Conservation (phyloP, 1,284 basidiomycete species). For the Austropuccinia psidii region DNA sequence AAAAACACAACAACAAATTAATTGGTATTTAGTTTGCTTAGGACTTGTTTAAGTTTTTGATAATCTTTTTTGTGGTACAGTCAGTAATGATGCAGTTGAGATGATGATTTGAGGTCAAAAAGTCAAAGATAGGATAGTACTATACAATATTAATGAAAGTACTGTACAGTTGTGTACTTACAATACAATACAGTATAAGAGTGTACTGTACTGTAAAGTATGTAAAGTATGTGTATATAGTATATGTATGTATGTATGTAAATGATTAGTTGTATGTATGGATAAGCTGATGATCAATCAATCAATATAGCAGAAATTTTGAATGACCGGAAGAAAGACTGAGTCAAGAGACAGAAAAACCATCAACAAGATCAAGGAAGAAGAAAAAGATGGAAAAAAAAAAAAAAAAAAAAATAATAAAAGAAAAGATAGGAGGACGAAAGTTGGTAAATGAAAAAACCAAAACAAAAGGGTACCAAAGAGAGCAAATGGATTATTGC, state of each 20-base stretch:
- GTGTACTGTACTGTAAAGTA: neutral
- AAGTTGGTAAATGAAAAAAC: constrained; percentile 1
- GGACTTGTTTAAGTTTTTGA: no score
- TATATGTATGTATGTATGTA: constrained; percentile 2
- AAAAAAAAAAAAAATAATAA: no score
- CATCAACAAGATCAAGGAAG: constrained; percentile 1
- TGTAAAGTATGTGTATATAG: neutral
- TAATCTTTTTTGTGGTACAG: no score
- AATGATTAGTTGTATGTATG: no score
- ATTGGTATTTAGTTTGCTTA: no score
- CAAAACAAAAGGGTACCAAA: constrained; percentile 5
- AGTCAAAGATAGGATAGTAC: constrained; percentile 13
- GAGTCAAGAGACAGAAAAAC: neutral
- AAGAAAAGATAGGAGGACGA: constrained; percentile 26
- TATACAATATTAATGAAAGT: constrained; percentile 23
- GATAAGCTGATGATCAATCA: no score
- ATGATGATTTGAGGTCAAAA: neutral
- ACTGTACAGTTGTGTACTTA: constrained; percentile 10
- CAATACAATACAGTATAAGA: neutral
- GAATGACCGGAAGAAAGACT: constrained; percentile 27
- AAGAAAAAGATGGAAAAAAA: constrained; percentile 7
- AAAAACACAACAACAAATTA: no score
- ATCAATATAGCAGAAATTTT: constrained; percentile 16
- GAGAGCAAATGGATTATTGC: constrained; percentile 24
- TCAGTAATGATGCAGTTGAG: no score